Evolutionary conservation across 2,329 filamentous ascomycete genomes (phyloP).

Genomic region (Allantophomopsis lycopodina): DNA sequence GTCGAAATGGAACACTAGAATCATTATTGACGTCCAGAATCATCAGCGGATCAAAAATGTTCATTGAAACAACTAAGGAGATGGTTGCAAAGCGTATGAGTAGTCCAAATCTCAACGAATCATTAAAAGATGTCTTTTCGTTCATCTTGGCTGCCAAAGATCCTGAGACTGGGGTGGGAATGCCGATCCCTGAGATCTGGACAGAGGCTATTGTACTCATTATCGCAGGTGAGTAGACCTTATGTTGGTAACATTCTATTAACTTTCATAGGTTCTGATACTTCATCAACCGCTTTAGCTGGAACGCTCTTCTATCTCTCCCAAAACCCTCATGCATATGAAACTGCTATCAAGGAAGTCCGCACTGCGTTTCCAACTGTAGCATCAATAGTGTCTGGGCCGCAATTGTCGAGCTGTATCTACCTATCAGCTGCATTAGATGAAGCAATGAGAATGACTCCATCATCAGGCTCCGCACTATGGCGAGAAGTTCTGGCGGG

Average conservation of each 20-base stretch:
- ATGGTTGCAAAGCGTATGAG: background rate
- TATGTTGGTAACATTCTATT: too few species aligned
- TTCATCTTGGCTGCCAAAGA: background rate
- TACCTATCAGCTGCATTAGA: background rate
- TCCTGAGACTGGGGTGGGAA: background rate
- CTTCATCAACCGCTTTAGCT: background rate
- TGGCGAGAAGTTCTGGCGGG: slow-evolving; percentile 3
- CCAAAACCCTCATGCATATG: background rate
- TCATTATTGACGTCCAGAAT: background rate
- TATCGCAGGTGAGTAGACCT: too few species aligned
- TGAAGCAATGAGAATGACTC: background rate
- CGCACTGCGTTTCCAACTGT: background rate
- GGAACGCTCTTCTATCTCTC: background rate
- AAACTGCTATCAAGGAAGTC: background rate
- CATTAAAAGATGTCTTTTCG: background rate
- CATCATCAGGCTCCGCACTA: background rate
- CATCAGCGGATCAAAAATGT: background rate
- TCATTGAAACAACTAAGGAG: background rate
- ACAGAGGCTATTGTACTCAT: too few species aligned
- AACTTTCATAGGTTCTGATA: background rate
- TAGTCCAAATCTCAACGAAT: background rate
- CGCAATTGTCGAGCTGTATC: background rate
- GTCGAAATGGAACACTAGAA: background rate
- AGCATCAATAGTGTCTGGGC: background rate
- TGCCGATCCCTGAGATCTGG: background rate